Percentiles rank a stretch among this genome's conserved stretches.
phyloP scores from a whole-genome alignment of 768 basidiomycete species.

The Suillus fuscotomentosus region DNA sequence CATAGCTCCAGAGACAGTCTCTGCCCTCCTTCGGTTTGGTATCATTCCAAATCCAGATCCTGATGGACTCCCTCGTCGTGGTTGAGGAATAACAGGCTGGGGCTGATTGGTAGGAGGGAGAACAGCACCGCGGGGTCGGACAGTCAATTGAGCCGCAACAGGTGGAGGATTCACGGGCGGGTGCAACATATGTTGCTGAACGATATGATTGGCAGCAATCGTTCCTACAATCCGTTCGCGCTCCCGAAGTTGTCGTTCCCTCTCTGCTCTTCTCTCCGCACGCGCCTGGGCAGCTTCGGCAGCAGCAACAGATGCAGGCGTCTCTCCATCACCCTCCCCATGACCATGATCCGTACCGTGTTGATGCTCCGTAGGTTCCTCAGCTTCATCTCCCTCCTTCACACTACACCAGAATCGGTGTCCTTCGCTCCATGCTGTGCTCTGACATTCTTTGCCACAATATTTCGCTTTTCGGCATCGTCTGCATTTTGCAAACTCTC shows the following conservation, averaged over 20 bases:
- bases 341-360: conserved; percentile 14
- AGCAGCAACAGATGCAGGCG: not conserved
- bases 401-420: conserved; percentile 94
- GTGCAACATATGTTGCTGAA: conserved; percentile 3
- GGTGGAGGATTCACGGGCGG: conserved; percentile 18
- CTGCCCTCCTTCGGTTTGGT: conserved; percentile 31
- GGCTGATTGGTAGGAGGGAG: conserved; percentile 20
- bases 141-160: conserved; percentile 14
- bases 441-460: conserved; percentile 96
- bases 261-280: conserved; percentile 37
- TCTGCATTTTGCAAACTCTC: conserved; percentile 96
- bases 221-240: conserved; percentile 16
- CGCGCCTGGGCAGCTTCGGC: conserved; percentile 18
- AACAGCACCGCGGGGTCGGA: conserved; percentile 27
- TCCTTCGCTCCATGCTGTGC: conserved; percentile 93
- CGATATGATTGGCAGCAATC: conserved; percentile 14
- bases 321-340: not conserved
- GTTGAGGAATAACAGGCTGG: conserved; percentile 18
- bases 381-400: conserved; percentile 49
- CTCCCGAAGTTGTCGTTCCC: conserved; percentile 32
- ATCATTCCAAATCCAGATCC: not conserved
- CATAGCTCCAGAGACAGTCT: conserved; percentile 32
- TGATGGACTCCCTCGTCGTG: conserved; percentile 2
- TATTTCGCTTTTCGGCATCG: conserved; percentile 98
- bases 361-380: conserved; percentile 22